phyloP scores from a whole-genome alignment of 2,329 filamentous ascomycete species.

The Cladosporium sp. region DNA sequence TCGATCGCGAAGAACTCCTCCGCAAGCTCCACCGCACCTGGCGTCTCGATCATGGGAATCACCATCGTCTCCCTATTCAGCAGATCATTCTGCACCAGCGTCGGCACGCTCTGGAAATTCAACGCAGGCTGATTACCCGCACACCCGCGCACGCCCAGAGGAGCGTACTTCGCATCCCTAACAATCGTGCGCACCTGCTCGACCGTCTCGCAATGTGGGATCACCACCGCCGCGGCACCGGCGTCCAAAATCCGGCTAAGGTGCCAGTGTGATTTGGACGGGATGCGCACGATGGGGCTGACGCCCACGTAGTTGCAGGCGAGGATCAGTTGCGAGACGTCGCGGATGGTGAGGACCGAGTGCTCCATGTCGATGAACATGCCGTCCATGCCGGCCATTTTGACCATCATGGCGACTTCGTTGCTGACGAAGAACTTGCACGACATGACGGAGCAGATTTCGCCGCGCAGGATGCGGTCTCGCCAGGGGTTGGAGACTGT shows the following conservation, averaged over 20 bases:
- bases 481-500: conserved; percentile 6
- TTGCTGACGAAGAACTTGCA: conserved; percentile 33
- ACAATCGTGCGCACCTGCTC: conserved; percentile 36
- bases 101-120: conserved; percentile 33
- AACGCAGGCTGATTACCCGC: conserved; percentile 35
- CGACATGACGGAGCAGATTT: conserved; percentile 8
- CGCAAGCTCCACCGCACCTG: conserved; percentile 34
- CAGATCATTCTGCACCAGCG: conserved; percentile 32
- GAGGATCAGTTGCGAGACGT: conserved; percentile 35
- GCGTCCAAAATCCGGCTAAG: conserved; percentile 38
- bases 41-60: conserved; percentile 43
- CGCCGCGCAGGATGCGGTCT: conserved; percentile 1
- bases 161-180: conserved; percentile 35
- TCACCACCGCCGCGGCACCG: conserved; percentile 38
- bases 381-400: conserved; percentile 39
- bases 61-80: conserved; percentile 35
- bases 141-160: conserved; percentile 34
- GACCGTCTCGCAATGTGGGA: conserved; percentile 38
- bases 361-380: conserved; percentile 46
- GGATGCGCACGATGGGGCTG: conserved; percentile 39
- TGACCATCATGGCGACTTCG: conserved; percentile 37
- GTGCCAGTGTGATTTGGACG: conserved; percentile 36
- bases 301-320: conserved; percentile 38
- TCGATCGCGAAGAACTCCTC: conserved; percentile 40
- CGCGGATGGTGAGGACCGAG: conserved; percentile 35